Evolutionary conservation across 164 flowering plant genomes (phyloP).

Genomic region (Akebia trifoliata): DNA sequence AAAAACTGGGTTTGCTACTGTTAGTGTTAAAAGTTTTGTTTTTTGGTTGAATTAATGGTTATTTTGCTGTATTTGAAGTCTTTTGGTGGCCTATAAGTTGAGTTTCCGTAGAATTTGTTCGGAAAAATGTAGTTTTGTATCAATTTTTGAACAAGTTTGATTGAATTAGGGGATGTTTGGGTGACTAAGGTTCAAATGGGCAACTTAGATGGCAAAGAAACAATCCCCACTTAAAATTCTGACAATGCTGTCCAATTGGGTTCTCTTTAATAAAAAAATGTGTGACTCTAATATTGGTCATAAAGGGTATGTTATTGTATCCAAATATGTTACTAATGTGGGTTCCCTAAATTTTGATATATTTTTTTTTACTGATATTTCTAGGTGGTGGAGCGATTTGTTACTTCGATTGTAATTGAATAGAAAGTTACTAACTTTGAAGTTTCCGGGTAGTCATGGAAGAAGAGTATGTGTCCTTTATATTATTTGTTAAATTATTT

Average conservation of each 20-base stretch:
- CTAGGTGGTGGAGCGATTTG: conserved; percentile 10
- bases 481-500: neutral
- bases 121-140: neutral
- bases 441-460: conserved; percentile 12
- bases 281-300: neutral
- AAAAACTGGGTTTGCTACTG: neutral
- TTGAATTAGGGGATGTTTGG: neutral
- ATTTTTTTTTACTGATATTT: neutral
- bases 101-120: no score
- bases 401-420: neutral
- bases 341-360: neutral
- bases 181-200: neutral
- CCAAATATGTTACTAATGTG: neutral
- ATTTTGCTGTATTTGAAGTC: neutral
- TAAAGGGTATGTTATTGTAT: neutral
- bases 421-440: neutral
- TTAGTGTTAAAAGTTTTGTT: neutral
- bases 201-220: neutral
- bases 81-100: neutral
- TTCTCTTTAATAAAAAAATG: no score
- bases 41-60: neutral
- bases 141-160: neutral
- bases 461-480: conserved; percentile 10
- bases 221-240: neutral
- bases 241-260: neutral